Percentiles rank a stretch among this genome's conserved stretches.
These are phyloP conservation scores for Cajanus cajan DNA, from an alignment of 306 rosid species.

Conservation along the genomic window DNA sequence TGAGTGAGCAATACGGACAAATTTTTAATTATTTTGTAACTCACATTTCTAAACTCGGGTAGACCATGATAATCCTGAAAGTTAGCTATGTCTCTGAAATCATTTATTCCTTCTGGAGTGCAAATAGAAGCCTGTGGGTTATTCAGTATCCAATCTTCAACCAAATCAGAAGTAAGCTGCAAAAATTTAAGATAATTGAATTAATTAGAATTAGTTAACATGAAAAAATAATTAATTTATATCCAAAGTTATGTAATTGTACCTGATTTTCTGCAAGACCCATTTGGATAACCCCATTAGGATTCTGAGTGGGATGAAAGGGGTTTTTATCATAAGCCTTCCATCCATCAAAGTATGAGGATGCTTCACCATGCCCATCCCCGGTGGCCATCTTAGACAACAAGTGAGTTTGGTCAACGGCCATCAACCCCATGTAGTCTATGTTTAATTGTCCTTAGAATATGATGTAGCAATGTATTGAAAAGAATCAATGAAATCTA, in stretches of 20 bases:
- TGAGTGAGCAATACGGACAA: not conserved
- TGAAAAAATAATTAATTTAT: not conserved
- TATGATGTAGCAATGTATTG: not conserved
- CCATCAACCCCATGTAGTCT: slow-evolving; percentile 17
- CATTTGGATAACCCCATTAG: slow-evolving; percentile 87
- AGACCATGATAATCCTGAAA: slow-evolving; percentile 93
- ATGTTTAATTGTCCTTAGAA: not conserved
- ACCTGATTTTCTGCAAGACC: slow-evolving; percentile 95
- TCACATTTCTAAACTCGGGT: slow-evolving; percentile 74
- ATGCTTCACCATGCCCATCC: slow-evolving; percentile 72
- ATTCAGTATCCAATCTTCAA: slow-evolving; percentile 61
- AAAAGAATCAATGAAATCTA: not conserved
- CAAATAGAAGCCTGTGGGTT: slow-evolving; percentile 90
- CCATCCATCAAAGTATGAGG: slow-evolving; percentile 88
- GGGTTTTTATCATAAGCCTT: slow-evolving; percentile 75
- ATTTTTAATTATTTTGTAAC: not conserved
- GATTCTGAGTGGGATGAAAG: slow-evolving; percentile 53
- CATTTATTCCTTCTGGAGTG: slow-evolving; percentile 55
- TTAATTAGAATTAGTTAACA: not conserved
- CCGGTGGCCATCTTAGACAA: slow-evolving; percentile 78
- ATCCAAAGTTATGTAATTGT: not conserved
- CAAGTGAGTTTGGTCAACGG: slow-evolving; percentile 35
- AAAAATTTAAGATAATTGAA: not conserved
- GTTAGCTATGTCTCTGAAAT: slow-evolving; percentile 60
- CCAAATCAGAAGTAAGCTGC: slow-evolving; percentile 69